phyloP scores from a whole-genome alignment of 495 filamentous ascomycete species.

The Xylaria scruposa region DNA sequence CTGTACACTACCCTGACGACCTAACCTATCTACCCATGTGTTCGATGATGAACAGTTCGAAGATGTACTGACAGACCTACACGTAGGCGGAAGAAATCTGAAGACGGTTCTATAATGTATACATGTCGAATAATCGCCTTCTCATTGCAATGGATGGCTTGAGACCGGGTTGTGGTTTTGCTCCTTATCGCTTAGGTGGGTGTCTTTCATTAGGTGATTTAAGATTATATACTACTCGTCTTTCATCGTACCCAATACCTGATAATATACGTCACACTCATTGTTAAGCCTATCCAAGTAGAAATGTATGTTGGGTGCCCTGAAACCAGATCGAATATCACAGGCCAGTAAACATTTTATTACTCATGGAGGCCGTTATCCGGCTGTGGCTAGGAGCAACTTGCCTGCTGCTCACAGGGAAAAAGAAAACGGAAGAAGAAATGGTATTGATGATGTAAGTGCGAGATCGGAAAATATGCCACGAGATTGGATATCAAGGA shows the following conservation, averaged over 20 bases:
- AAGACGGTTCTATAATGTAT: background rate
- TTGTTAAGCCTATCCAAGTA: background rate
- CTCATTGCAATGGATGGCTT: background rate
- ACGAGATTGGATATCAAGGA: background rate
- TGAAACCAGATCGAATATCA: background rate
- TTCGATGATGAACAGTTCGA: background rate
- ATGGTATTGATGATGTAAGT: background rate
- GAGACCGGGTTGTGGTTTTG: background rate
- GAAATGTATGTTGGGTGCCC: background rate
- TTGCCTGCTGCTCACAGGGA: background rate
- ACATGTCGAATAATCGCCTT: background rate
- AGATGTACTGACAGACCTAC: background rate
- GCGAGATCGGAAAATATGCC: background rate
- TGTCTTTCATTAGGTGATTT: constrained; percentile 1
- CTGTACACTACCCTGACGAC: background rate
- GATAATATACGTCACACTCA: background rate
- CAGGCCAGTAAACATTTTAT: background rate
- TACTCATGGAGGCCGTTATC: background rate
- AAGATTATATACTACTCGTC: background rate
- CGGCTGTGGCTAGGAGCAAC: background rate
- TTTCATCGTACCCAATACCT: background rate
- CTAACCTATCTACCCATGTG: background rate
- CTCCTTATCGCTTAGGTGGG: background rate
- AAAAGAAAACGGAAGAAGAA: background rate
- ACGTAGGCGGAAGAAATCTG: background rate